Evolutionary conservation across 805 yeast species (phyloP), one percentile per base, ranked within the genome.

Genomic region (Spathaspora gorwiae): DNA sequence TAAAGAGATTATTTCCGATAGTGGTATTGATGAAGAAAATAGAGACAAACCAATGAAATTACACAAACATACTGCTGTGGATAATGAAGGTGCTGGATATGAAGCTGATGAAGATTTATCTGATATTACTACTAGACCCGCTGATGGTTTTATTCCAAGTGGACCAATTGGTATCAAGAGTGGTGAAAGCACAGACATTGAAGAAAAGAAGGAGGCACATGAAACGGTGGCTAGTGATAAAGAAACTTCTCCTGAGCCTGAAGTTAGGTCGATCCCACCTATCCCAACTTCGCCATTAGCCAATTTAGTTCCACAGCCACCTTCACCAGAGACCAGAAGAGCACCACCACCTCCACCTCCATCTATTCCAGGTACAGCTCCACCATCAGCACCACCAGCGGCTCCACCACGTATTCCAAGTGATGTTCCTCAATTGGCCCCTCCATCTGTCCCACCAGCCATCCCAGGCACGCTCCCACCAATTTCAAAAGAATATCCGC

Each of bases 101-200:
- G 88, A 84, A 45, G 88, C 88, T 0, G 90, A 84, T 56, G 86
- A 79, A 40, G 75, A 71, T 42, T 51, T 63, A 10, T 67, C 72
- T 12, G 73, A 66, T 47, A 57, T 55, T 14, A 43, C 51, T 27
- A 29, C 35, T 45, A 49, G 42, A 26, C 52, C 43, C 39, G 37
- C 29, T 24, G 39, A 40, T 26, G 26, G 37, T 12, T 31, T 13
- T 10, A 29, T 27, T 27, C 38, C 15, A 10, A 9, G 3, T 9
- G 13, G 13, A 12, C 11, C n/a, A 9, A 12, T 14, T 35, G 9
- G n/a, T 6, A 2, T 12, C 11, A 35, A 12, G 35, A 24, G 26
- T 29, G 19, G 15, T 5, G 35, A 39, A 7, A 33, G 26, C 19
- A 30, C 41, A 4, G 41, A 32, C 30, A 14, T n/a, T 5, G 41